Conservation (phyloP, 2,329 filamentous ascomycete genomes). For the Beauveria varroae region DNA sequence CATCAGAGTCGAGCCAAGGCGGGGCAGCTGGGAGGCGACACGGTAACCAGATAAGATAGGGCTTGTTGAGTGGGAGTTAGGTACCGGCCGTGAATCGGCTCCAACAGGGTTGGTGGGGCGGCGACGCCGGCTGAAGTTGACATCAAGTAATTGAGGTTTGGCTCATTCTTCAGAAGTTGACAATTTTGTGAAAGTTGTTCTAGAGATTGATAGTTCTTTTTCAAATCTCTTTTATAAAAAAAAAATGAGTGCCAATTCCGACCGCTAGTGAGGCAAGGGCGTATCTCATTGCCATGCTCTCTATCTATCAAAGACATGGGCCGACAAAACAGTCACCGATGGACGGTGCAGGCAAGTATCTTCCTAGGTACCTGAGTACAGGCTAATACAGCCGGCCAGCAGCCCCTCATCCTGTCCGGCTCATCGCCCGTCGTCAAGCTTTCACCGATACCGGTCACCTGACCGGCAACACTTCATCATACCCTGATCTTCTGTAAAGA, state of each 20-base stretch:
- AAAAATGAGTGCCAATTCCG: not conserved
- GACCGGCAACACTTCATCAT: conserved; percentile 1
- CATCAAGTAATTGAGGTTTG: not conserved
- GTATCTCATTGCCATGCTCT: not conserved
- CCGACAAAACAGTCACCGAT: not conserved
- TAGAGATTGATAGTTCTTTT: not conserved
- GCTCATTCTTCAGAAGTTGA: not conserved
- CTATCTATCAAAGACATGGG: not conserved
- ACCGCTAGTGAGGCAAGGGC: not conserved
- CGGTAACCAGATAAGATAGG: conserved; percentile 3
- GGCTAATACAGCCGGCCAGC: too few relatives aligned
- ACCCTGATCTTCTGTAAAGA: not conserved
- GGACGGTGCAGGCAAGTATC: not conserved
- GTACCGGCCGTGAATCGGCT: not conserved
- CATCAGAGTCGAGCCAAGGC: not conserved
- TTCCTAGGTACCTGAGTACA: not conserved
- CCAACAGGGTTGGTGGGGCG: not conserved
- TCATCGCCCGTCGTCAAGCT: not conserved
- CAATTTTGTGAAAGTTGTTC: not conserved
- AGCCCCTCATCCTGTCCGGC: not conserved
- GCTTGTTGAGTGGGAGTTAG: too few relatives aligned
- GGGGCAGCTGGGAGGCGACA: conserved; percentile 1
- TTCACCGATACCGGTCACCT: conserved; percentile 10
- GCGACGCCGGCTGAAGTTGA: conserved; percentile 4
- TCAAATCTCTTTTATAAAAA: not conserved